Evolutionary conservation across 2,329 filamentous ascomycete species (phyloP).

Genomic region (Thelonectria blattea): DNA sequence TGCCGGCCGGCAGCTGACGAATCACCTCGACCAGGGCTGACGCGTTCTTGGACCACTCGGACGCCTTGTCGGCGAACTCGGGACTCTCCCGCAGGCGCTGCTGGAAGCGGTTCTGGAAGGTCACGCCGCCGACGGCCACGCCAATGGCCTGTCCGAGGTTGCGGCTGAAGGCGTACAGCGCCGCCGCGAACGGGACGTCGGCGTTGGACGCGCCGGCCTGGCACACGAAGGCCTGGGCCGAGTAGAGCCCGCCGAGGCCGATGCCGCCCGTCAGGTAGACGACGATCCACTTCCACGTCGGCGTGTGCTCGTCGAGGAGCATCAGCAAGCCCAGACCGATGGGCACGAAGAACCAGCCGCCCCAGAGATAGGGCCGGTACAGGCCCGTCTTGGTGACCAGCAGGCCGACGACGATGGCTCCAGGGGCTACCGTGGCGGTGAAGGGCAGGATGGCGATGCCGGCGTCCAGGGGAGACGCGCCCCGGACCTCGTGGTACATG

Average conservation of each 20-base stretch:
- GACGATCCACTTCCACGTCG: constrained; percentile 63
- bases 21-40: constrained; percentile 59
- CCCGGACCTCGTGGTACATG: constrained; percentile 32
- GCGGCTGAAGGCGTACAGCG: constrained; percentile 67
- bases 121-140: constrained; percentile 69
- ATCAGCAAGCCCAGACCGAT: constrained; percentile 64
- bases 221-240: constrained; percentile 65
- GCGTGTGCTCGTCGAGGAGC: constrained; percentile 55
- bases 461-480: constrained; percentile 40
- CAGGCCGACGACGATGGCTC: constrained; percentile 61
- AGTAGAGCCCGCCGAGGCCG: constrained; percentile 69
- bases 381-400: constrained; percentile 61
- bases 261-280: constrained; percentile 65
- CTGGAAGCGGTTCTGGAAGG: constrained; percentile 71
- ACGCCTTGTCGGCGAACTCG: constrained; percentile 49
- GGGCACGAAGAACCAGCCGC: constrained; percentile 65
- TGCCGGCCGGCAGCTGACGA: constrained; percentile 48
- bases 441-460: constrained; percentile 61
- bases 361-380: constrained; percentile 68
- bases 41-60: constrained; percentile 61
- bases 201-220: constrained; percentile 57
- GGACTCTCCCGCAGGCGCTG: constrained; percentile 55
- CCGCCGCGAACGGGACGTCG: constrained; percentile 56
- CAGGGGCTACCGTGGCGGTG: constrained; percentile 67
- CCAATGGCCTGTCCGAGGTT: constrained; percentile 70